Evolutionary conservation across 2,329 filamentous ascomycete genomes (phyloP).

Genomic region (Colletotrichum sp.): DNA sequence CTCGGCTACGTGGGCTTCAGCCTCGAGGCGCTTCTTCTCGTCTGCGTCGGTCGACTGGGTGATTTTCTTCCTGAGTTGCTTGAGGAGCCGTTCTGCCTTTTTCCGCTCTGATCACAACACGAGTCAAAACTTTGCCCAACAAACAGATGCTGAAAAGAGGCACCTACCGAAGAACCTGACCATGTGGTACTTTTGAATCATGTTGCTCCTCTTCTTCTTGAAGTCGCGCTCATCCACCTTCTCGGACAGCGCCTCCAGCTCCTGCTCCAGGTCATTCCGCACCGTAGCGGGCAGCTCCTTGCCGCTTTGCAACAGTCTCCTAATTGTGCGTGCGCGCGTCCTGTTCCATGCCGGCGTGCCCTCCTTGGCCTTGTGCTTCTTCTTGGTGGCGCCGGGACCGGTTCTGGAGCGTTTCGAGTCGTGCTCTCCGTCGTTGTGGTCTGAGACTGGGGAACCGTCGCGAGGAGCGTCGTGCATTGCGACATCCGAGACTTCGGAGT

Average conservation of each 20-base stretch:
- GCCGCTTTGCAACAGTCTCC: constrained; percentile 66
- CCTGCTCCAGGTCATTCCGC: constrained; percentile 72
- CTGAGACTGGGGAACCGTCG: constrained; percentile 20
- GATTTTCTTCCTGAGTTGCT: constrained; percentile 66
- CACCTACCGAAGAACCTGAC: constrained; percentile 79
- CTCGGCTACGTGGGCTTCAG: constrained; percentile 69
- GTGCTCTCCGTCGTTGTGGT: constrained; percentile 17
- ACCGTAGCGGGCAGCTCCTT: constrained; percentile 71
- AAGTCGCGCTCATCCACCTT: constrained; percentile 65
- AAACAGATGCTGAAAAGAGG: background rate
- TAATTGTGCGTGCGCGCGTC: constrained; percentile 73
- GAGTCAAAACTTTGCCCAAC: background rate
- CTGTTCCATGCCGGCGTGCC: constrained; percentile 67
- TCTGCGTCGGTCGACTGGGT: constrained; percentile 54
- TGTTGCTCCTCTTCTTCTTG: constrained; percentile 67
- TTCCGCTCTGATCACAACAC: constrained; percentile 62
- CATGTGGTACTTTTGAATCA: constrained; percentile 84
- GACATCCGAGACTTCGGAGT: constrained; percentile 24
- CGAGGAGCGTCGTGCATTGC: background rate
- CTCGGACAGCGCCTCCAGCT: constrained; percentile 69
- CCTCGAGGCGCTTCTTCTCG: constrained; percentile 56
- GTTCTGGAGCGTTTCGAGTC: constrained; percentile 37
- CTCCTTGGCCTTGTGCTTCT: constrained; percentile 47
- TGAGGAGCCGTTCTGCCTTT: constrained; percentile 72
- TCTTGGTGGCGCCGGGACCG: constrained; percentile 34